These are phyloP conservation scores for Vaccinium darrowii DNA, from an alignment of 148 eudicot genomes.

Conservation along the genomic window DNA sequence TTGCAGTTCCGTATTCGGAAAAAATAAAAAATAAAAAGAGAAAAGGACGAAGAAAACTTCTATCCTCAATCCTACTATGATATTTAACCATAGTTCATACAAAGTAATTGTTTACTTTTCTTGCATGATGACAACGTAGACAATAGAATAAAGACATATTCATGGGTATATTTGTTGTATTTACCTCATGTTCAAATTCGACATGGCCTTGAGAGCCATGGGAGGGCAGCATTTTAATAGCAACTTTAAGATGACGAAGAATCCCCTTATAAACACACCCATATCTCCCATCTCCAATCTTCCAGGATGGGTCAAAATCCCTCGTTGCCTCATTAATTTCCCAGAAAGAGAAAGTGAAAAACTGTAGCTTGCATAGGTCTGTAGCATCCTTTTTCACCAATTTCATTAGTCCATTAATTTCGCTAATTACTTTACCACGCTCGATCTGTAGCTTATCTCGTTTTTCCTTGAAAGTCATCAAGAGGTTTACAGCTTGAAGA, in stretches of 20 bases:
- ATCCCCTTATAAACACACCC: constrained; percentile 73
- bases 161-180: neutral
- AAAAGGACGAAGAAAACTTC: neutral
- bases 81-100: constrained; percentile 1
- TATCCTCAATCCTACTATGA: neutral
- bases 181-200: constrained; percentile 64
- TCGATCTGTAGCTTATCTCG: constrained; percentile 60
- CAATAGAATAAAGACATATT: neutral
- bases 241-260: constrained; percentile 61
- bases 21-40: neutral
- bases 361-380: constrained; percentile 26
- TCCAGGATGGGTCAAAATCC: constrained; percentile 64
- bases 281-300: constrained; percentile 67
- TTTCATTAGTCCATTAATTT: constrained; percentile 35
- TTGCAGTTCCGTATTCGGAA: neutral
- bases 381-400: constrained; percentile 24
- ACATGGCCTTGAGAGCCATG: constrained; percentile 50
- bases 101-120: neutral
- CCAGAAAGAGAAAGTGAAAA: constrained; percentile 51
- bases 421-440: constrained; percentile 39
- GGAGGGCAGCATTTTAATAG: constrained; percentile 82
- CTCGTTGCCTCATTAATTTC: constrained; percentile 72
- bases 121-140: constrained; percentile 1
- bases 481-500: constrained; percentile 67
- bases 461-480: constrained; percentile 52